Evolutionary conservation across 179 eudicot species (phyloP), one percentile per base, ranked within the genome.

Genomic region (Drosera spatulata): DNA sequence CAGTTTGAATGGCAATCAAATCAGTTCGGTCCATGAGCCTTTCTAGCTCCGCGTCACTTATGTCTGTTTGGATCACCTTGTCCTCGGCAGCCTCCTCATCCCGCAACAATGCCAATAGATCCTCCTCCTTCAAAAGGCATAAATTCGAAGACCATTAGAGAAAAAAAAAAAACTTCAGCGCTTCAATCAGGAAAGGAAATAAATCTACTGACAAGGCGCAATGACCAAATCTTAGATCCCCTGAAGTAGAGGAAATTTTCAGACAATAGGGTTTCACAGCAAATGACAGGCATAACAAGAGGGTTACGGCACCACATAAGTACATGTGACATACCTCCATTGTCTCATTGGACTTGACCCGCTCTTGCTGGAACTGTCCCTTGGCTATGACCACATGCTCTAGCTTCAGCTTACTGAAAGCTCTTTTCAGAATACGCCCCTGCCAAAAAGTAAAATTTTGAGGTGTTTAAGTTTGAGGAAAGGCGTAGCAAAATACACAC

Each of bases 341-440:
- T 47, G 13, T 62, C 51, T 85, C 82, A 58, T 62, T 71, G 22
- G 83, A 37, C 69, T 79, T 82, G 61, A 71, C 55, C 63, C 82
- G 79, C 63, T 87, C 96, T 73, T 91, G 96, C 71, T 81, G 75
- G 67, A 94, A 94, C 50, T 91, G 91, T 49, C 99, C 99, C 68
- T 85, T 87, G 37, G 84, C 99, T 67, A 94, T 94, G 66, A 94
- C 99, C 59, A 94, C 91, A 73, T 91, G 99, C 67, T 94, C 99
- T 41, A 94, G 97, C 87, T 69, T 94, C 74, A 91, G 76, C 77
- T 94, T 90, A 70, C 96, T 85, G 61, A 81, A 94, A 62, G 99
- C 99, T 76, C 95, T 85, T 77, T 91, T 94, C 74, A 94, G 80
- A 55, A 94, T 91, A 47, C 97, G 90, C 14, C 91, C 97, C 97